These are phyloP conservation scores for Trichoderma sp. DNA, from an alignment of 2,329 filamentous ascomycete genomes.

Conservation along the genomic window DNA sequence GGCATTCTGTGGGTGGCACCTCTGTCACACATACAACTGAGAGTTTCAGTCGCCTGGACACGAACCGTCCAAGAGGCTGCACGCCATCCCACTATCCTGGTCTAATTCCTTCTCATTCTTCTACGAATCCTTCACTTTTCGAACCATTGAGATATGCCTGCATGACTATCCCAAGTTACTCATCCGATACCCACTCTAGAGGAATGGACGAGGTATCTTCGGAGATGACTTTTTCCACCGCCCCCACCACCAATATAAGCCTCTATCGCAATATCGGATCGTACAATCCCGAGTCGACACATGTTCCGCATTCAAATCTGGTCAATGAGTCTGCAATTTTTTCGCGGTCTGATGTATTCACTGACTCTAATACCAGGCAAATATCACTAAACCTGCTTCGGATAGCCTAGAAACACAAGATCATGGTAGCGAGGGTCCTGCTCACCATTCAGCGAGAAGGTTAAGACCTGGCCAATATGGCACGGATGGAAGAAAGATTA, in stretches of 20 bases:
- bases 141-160: background rate
- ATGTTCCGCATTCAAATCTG: background rate
- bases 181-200: background rate
- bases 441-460: background rate
- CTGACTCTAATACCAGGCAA: background rate
- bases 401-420: background rate
- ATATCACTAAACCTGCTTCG: background rate
- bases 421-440: background rate
- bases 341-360: background rate
- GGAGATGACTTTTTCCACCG: background rate
- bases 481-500: background rate
- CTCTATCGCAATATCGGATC: background rate
- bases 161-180: background rate
- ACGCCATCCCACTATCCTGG: accelerated
- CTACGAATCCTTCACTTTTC: background rate
- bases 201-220: background rate
- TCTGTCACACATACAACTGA: background rate
- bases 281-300: background rate
- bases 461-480: background rate
- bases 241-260: background rate
- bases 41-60: background rate
- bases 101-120: background rate
- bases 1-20: background rate
- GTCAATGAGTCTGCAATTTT: background rate
- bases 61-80: too few relatives aligned